phyloP scores from a whole-genome alignment of 352 stramenopile genomes.

The Globisporangium mamillatum region DNA sequence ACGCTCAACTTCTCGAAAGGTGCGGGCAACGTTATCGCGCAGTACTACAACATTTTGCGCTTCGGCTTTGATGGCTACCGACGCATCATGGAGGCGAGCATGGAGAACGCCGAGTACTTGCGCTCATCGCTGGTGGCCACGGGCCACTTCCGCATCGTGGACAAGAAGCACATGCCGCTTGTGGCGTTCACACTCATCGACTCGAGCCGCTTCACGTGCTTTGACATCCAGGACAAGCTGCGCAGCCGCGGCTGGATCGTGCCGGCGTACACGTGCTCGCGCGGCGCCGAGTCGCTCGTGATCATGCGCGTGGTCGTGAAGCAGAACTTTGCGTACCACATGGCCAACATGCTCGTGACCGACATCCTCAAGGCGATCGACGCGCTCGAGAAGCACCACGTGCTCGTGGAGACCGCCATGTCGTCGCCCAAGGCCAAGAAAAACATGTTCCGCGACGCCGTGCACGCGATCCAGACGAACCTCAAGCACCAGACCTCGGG shows the following conservation, averaged over 20 bases:
- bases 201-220: slow-evolving; percentile 79
- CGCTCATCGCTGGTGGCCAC: slow-evolving; percentile 70
- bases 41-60: slow-evolving; percentile 94
- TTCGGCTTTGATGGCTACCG: slow-evolving; percentile 90
- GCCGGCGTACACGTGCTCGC: slow-evolving; percentile 87
- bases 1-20: slow-evolving; percentile 94
- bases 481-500: slow-evolving; percentile 75
- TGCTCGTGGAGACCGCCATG: slow-evolving; percentile 72
- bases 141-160: slow-evolving; percentile 85
- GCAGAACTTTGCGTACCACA: slow-evolving; percentile 88
- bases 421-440: slow-evolving; percentile 78
- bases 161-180: slow-evolving; percentile 90
- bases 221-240: slow-evolving; percentile 90
- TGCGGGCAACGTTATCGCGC: slow-evolving; percentile 83
- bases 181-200: slow-evolving; percentile 87
- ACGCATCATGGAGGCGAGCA: slow-evolving; percentile 87
- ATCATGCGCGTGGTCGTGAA: slow-evolving; percentile 92
- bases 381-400: slow-evolving; percentile 72
- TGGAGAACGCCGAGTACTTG: slow-evolving; percentile 83
- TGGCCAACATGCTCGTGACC: slow-evolving; percentile 86
- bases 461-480: slow-evolving; percentile 64
- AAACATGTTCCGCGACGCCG: slow-evolving; percentile 59
- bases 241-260: slow-evolving; percentile 88
- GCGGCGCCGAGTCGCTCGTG: slow-evolving; percentile 72
- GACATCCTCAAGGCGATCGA: slow-evolving; percentile 87